Conservation (phyloP, 345 rosid species). For the Crucihimalaya himalaica region DNA sequence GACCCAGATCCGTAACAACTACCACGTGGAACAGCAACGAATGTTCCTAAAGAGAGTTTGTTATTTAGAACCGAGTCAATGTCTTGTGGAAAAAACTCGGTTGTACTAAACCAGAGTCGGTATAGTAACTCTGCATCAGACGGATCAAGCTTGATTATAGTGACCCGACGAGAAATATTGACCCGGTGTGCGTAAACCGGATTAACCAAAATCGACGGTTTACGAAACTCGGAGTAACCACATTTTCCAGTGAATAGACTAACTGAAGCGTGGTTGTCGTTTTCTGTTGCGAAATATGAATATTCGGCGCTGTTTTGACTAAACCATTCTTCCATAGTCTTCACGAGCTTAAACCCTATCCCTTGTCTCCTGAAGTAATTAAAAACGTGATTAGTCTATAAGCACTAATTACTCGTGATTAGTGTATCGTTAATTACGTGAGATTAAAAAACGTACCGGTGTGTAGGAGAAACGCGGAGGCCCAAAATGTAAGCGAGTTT, state of each 20-base stretch:
- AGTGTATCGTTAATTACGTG: not conserved
- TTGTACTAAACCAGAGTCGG: conserved; percentile 68
- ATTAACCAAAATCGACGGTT: conserved; percentile 77
- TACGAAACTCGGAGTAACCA: conserved; percentile 87
- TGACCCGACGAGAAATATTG: conserved; percentile 45
- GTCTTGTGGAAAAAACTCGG: conserved; percentile 94
- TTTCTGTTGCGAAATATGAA: conserved; percentile 87
- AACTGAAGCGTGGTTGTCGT: conserved; percentile 81
- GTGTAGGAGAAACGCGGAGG: conserved; percentile 86
- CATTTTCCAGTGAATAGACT: conserved; percentile 78
- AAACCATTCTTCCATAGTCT: conserved; percentile 74
- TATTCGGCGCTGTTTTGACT: conserved; percentile 77
- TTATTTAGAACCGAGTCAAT: conserved; percentile 75
- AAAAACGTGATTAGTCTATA: not conserved
- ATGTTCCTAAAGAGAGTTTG: conserved; percentile 71
- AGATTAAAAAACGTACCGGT: conserved; percentile 48
- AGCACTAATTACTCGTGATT: conserved; percentile 1
- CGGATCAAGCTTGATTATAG: conserved; percentile 50
- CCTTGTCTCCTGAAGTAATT: conserved; percentile 73
- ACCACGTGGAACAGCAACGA: conserved; percentile 81
- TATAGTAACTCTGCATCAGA: conserved; percentile 72
- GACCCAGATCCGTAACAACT: conserved; percentile 24
- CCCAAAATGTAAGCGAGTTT: conserved; percentile 87
- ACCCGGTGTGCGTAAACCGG: conserved; percentile 81
- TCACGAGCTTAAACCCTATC: conserved; percentile 68